Percentiles rank a stretch among this genome's conserved stretches.
These are phyloP conservation scores for Trifolium pratense DNA, from an alignment of 306 rosid species.

Conservation along the genomic window DNA sequence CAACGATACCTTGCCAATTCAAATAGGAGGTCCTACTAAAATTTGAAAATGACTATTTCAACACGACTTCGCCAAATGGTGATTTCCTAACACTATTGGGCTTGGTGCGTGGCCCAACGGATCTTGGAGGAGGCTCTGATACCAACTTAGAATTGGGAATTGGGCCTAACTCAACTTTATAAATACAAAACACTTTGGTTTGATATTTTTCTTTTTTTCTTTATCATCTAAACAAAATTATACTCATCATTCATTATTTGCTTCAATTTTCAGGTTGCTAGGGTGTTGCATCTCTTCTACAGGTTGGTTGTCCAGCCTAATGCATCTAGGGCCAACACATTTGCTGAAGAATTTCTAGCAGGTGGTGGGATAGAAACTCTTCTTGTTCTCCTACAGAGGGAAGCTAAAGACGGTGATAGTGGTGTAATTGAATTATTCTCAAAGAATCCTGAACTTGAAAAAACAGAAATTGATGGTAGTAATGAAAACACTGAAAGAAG, in stretches of 20 bases:
- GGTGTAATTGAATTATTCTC: conserved; percentile 52
- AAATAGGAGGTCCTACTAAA: too few relatives aligned
- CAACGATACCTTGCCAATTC: too few relatives aligned
- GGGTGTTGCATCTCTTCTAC: conserved; percentile 92
- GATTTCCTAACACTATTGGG: too few relatives aligned
- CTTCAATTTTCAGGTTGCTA: conserved; percentile 76
- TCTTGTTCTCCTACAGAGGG: conserved; percentile 94
- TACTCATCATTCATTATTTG: conserved; percentile 27
- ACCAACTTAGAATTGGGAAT: too few relatives aligned
- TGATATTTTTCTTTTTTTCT: conserved; percentile 6
- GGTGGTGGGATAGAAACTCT: conserved; percentile 95
- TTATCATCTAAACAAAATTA: conserved; percentile 11
- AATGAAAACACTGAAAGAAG: conserved; percentile 48
- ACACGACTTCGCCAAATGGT: too few relatives aligned
- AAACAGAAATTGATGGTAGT: conserved; percentile 48
- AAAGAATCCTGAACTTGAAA: conserved; percentile 47
- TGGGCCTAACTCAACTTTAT: too few relatives aligned
- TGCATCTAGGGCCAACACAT: conserved; percentile 82
- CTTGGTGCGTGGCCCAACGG: too few relatives aligned
- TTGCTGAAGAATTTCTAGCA: conserved; percentile 91
- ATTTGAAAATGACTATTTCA: too few relatives aligned
- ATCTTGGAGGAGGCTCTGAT: too few relatives aligned
- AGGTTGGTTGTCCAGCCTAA: conserved; percentile 97
- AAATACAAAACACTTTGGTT: neutral
- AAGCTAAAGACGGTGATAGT: conserved; percentile 83